phyloP scores from a whole-genome alignment of 148 eudicot species.

The Arbutus unedo region DNA sequence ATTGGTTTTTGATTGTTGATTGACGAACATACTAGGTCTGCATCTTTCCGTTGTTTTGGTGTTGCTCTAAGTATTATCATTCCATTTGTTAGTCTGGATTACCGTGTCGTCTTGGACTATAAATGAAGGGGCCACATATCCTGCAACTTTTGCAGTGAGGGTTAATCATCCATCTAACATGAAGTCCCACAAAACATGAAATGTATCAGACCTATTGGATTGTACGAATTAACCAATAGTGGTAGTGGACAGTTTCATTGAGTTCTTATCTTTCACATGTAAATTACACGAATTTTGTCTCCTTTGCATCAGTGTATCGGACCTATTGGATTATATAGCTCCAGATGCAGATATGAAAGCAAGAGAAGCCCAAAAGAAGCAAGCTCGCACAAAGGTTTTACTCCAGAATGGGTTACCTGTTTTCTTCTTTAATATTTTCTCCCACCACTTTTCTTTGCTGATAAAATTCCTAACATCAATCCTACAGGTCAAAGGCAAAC shows the following conservation, averaged over 20 bases:
- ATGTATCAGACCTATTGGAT: not conserved
- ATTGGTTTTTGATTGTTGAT: not conserved
- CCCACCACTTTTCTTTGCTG: constrained; percentile 4
- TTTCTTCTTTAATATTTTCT: constrained; percentile 7
- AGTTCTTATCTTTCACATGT: not conserved
- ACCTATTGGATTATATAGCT: constrained; percentile 82
- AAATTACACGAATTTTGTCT: not conserved
- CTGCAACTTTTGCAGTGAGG: not conserved
- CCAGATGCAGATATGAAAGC: constrained; percentile 88
- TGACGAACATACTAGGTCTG: too few species aligned
- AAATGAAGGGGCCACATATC: not conserved
- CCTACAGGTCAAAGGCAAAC: constrained; percentile 67
- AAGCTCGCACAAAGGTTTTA: constrained; percentile 86
- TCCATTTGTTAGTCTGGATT: not conserved
- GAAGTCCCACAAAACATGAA: not conserved
- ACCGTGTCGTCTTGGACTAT: not conserved
- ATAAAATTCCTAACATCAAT: constrained; percentile 9
- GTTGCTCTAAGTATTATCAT: too few species aligned
- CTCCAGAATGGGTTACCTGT: not conserved
- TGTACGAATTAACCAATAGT: not conserved
- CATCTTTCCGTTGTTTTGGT: not conserved
- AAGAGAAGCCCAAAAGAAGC: constrained; percentile 89
- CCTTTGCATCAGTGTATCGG: constrained; percentile 71
- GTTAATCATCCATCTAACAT: not conserved
- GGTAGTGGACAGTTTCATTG: not conserved